phyloP scores from a whole-genome alignment of 208 protist species.

The Trypanosoma avium region DNA sequence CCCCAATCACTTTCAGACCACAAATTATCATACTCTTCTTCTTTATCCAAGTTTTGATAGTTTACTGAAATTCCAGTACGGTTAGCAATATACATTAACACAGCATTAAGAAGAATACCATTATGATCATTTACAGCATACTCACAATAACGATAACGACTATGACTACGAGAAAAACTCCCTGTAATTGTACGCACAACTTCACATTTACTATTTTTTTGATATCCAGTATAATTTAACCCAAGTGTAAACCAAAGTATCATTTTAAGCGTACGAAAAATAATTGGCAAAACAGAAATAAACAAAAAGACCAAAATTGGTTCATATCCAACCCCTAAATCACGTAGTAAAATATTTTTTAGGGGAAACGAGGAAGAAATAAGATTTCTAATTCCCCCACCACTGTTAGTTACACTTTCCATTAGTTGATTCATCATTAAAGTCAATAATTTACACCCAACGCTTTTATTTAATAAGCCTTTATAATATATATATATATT shows the following conservation, averaged over 20 bases:
- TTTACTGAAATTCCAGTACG: neutral
- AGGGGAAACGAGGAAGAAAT: too few species aligned
- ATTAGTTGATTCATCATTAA: too few species aligned
- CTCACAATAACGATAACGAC: neutral
- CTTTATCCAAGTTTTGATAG: too few species aligned
- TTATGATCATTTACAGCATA: constrained; percentile 1
- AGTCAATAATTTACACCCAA: too few species aligned
- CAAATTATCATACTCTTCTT: neutral
- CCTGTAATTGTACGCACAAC: constrained; percentile 21
- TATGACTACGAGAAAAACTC: constrained; percentile 5
- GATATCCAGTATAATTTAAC: neutral
- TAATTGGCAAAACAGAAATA: neutral
- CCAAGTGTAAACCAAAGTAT: neutral
- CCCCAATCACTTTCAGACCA: constrained; percentile 18
- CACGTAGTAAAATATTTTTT: too few species aligned
- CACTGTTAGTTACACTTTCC: too few species aligned
- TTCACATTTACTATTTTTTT: neutral
- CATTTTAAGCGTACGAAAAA: neutral
- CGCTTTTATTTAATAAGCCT: too few species aligned
- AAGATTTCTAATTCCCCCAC: too few species aligned
- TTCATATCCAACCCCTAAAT: too few species aligned
- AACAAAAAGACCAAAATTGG: neutral
- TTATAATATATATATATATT: too few species aligned
- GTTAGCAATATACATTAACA: constrained; percentile 9
- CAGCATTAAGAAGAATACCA: constrained; percentile 27